phyloP scores from a whole-genome alignment of 2,329 filamentous ascomycete species.

The Neofusicoccum kwambonambiense region DNA sequence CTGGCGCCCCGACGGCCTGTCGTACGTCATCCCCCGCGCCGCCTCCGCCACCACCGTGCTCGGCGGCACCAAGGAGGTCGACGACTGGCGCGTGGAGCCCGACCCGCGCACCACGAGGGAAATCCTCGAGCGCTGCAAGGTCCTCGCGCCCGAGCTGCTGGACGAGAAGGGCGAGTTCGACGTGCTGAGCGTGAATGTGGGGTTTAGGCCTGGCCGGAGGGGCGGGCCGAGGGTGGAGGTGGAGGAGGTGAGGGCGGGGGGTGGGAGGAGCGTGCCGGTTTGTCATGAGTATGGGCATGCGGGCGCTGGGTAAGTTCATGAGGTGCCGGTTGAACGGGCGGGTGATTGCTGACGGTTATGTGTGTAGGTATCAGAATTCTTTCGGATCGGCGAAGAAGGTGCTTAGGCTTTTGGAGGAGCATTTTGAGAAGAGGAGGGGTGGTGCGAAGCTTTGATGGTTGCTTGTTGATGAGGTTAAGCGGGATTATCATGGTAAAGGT shows the following conservation, averaged over 20 bases:
- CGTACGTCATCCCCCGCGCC: slow-evolving; percentile 45
- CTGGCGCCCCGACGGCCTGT: slow-evolving; percentile 26
- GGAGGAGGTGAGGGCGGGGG: slow-evolving; percentile 32
- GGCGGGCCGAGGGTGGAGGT: slow-evolving; percentile 45
- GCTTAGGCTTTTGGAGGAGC: slow-evolving; percentile 17
- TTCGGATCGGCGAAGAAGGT: slow-evolving; percentile 23
- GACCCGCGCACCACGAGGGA: slow-evolving; percentile 33
- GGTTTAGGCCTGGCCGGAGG: slow-evolving; percentile 44
- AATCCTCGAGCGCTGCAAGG: slow-evolving; percentile 38
- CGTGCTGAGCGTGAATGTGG: slow-evolving; percentile 43
- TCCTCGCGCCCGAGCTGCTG: slow-evolving; percentile 37
- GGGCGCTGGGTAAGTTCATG: slow-evolving; percentile 35
- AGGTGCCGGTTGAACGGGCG: too few relatives aligned
- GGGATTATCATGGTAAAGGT: too few relatives aligned
- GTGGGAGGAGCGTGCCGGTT: slow-evolving; percentile 29
- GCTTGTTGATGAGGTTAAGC: too few relatives aligned
- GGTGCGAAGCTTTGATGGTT: neutral
- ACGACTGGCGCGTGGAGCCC: slow-evolving; percentile 33
- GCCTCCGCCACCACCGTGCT: slow-evolving; percentile 43
- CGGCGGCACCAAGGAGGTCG: slow-evolving; percentile 45
- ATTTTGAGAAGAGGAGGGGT: neutral
- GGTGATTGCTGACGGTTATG: too few relatives aligned
- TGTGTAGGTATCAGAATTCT: slow-evolving; percentile 21
- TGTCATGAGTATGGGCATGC: slow-evolving; percentile 51
- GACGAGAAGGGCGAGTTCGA: slow-evolving; percentile 38